phyloP scores from a whole-genome alignment of 495 filamentous ascomycete species.

The Aspergillus nanangensis region DNA sequence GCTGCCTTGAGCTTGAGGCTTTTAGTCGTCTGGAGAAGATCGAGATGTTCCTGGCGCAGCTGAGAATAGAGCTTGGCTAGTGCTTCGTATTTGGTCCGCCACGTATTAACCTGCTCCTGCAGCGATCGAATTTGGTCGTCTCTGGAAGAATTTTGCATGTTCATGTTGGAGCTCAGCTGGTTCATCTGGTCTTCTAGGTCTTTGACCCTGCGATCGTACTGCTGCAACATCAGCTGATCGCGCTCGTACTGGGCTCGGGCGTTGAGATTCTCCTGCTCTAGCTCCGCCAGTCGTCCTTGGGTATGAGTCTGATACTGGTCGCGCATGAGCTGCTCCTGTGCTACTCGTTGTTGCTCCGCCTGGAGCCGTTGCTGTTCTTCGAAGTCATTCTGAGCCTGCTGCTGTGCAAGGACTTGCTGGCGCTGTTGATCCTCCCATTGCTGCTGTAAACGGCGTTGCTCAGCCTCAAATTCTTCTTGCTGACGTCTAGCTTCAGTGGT shows the following conservation, averaged over 20 bases:
- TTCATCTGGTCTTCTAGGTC: slow-evolving; percentile 82
- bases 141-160: slow-evolving; percentile 80
- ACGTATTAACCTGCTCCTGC: slow-evolving; percentile 94
- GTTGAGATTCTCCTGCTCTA: slow-evolving; percentile 92
- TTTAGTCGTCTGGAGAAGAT: slow-evolving; percentile 93
- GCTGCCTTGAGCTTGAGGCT: slow-evolving; percentile 91
- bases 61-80: slow-evolving; percentile 96
- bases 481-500: slow-evolving; percentile 84
- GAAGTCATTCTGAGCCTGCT: slow-evolving; percentile 85
- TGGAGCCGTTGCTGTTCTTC: slow-evolving; percentile 90
- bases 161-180: slow-evolving; percentile 75
- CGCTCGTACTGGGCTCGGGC: slow-evolving; percentile 92
- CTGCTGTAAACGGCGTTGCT: slow-evolving; percentile 81
- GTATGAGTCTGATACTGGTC: slow-evolving; percentile 90
- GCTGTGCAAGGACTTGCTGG: slow-evolving; percentile 72
- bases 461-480: slow-evolving; percentile 89
- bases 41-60: slow-evolving; percentile 89
- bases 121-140: slow-evolving; percentile 91
- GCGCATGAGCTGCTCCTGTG: slow-evolving; percentile 81
- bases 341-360: slow-evolving; percentile 81
- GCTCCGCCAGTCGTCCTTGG: slow-evolving; percentile 85
- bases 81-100: slow-evolving; percentile 94
- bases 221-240: slow-evolving; percentile 94
- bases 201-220: slow-evolving; percentile 93
- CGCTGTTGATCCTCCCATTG: slow-evolving; percentile 73